Base-by-base conservation (phyloP, 306 rosid genomes). In the Oemleria cerasiformis region DNA sequence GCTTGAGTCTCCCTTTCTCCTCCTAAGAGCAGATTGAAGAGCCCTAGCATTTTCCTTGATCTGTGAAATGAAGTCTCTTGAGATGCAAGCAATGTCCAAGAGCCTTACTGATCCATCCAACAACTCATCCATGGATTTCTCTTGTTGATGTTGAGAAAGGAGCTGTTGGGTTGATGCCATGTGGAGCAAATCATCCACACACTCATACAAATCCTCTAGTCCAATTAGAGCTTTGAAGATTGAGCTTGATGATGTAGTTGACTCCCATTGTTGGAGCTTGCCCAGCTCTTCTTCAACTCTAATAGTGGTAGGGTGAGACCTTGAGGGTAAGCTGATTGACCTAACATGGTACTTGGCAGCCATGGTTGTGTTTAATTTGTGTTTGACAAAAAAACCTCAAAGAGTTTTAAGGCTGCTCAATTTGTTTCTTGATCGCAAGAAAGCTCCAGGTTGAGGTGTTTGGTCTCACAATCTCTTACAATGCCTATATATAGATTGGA, bases 281-380 rank as follows among this genome's bases (percentile, higher is more conserved):
- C 9, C 70, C 10, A 90, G 79, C 68, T 86, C 78, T 19, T 90
- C 81, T 56, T 90, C 88, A 9, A 84, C 74, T 43, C 82, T 84
- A 1, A 58, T 9, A 16, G 87, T 66, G 73, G 67, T 72, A 0
- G 97, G 92, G 77, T 84, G 98, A 48, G 96, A 85, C 68, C 76
- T 83, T 63, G 85, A 67, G 71, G 98, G 96, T 7, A 88, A 70
- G 81, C 98, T 88, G 1, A 85, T 75, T 23, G 88, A 92, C 15
- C 96, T 82, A 63, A 75, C 75, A 20, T 78, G 83, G 73, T 50
- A 75, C 12, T 67, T 84, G 16, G 42, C 21, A 45, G 83, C 88
- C 94, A 88, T 74, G 49, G 23, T 57, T 25, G 12, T 9, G 39
- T 40, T 21, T 30, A 30, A 30, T 30, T 55, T 55, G 60, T 51